Evolutionary conservation across 805 yeast genomes (phyloP), one percentile per base, ranked within the genome.

Genomic region (Hanseniaspora pseudoguilliermondii): DNA sequence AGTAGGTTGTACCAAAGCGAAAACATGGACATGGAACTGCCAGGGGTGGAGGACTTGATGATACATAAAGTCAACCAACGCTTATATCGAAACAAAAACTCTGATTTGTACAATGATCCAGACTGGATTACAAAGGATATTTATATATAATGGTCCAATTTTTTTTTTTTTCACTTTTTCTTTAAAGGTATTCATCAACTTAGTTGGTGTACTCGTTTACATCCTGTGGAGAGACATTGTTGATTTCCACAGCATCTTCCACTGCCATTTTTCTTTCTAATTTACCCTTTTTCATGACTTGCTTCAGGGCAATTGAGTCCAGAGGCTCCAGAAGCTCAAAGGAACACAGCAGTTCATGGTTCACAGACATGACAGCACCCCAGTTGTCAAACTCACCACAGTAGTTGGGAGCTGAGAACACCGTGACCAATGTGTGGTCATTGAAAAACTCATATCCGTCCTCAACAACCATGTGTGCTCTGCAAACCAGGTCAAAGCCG

Each of bases 301-400:
- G 96, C 66, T 91, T 90, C 70, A 93, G 77, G 5, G 96, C 96
- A 20, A 85, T 84, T 52, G 95, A 80, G 70, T 91, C 97, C 62
- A 93, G 75, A 9, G 98, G 98, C 70, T 93, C 96, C 58, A 91
- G 74, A 55, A 91, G 76, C 69, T 91, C 98, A 69, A 91, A 91
- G 41, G 85, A 80, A 63, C 90, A 83, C 70, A 81, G 79, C 62
- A 83, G 70, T 27, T 76, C 76, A 58, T 81, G 80, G 60, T 81
- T 83, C 23, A 83, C 86, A 63, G 81, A 77, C 86, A 83, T 82
- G 20, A 83, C 83, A 2, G 89, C 89, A 16, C 90, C 90, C 79
- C 83, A 83, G 64, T 83, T 83, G 61, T 82, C 80, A 68, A 83
- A 83, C 65, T 83, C 89, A 9, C 90, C 90, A 71, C 90, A 83